These are phyloP conservation scores for Lentinus tigrinus DNA, from an alignment of 768 basidiomycete species.

Conservation along the genomic window DNA sequence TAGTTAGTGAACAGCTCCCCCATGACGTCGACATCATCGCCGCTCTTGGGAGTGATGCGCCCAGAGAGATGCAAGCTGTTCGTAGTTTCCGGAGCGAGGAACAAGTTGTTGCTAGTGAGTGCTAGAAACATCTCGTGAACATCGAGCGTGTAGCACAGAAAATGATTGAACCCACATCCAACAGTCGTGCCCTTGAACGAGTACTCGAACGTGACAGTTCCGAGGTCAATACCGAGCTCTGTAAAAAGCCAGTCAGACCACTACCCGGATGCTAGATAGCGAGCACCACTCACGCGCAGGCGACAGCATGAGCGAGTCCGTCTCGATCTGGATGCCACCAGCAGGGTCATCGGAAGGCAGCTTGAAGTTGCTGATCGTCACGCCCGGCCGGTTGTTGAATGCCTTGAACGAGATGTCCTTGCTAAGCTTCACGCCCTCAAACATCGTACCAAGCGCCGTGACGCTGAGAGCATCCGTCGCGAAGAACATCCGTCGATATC, in stretches of 20 bases:
- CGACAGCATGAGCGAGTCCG: conserved; percentile 65
- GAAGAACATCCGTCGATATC: conserved; percentile 67
- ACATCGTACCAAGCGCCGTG: conserved; percentile 65
- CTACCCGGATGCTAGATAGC: not conserved
- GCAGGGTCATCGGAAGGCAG: conserved; percentile 65
- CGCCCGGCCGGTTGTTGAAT: conserved; percentile 68
- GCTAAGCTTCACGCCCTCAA: conserved; percentile 59
- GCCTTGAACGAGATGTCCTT: conserved; percentile 66
- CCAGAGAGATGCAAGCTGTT: conserved; percentile 58
- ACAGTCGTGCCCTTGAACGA: conserved; percentile 55
- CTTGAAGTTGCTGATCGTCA: conserved; percentile 69
- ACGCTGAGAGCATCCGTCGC: conserved; percentile 59
- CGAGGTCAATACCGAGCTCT: conserved; percentile 72
- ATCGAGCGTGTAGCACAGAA: not conserved
- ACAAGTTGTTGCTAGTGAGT: conserved; percentile 47
- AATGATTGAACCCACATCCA: conserved; percentile 50
- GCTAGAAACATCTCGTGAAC: conserved; percentile 36
- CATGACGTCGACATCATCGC: conserved; percentile 47
- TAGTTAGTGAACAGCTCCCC: conserved; percentile 68
- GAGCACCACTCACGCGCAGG: conserved; percentile 51
- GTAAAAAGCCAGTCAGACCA: not conserved
- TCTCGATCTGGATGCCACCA: conserved; percentile 71
- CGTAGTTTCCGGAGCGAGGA: conserved; percentile 46
- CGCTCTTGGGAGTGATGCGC: conserved; percentile 61
- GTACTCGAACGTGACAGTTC: conserved; percentile 60